A percentile compares a stretch with the other conserved stretches of the same genome.
These are phyloP conservation scores for Carex scoparia DNA, from an alignment of 176 grass and related monocot species.

Conservation along the genomic window DNA sequence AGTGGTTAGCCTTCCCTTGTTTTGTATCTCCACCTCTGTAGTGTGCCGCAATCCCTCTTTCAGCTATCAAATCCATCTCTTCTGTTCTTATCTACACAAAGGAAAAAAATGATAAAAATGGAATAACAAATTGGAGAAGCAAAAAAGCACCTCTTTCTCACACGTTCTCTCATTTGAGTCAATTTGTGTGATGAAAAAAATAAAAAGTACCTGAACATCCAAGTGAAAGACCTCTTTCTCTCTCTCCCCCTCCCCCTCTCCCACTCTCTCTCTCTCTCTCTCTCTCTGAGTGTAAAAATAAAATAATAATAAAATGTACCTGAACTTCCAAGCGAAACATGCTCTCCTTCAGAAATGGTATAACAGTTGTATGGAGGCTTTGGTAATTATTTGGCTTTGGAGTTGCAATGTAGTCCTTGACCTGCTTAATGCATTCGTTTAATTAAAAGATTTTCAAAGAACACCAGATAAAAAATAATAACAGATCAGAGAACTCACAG, in stretches of 20 bases:
- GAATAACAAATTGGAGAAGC: background rate
- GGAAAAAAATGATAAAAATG: background rate
- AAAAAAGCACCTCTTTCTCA: background rate
- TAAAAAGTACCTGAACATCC: constrained; percentile 51
- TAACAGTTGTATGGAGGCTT: constrained; percentile 92
- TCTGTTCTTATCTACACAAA: constrained; percentile 89
- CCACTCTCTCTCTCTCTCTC: background rate
- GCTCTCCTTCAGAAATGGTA: constrained; percentile 97
- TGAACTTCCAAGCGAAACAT: constrained; percentile 99
- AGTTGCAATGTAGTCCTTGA: constrained; percentile 97
- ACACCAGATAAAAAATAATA: constrained; percentile 9
- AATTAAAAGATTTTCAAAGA: constrained; percentile 7
- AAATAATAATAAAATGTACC: background rate
- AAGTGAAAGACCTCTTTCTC: constrained; percentile 76
- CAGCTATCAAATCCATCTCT: constrained; percentile 97
- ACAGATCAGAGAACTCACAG: constrained; percentile 57
- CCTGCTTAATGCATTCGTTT: constrained; percentile 40
- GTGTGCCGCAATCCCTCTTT: constrained; percentile 97
- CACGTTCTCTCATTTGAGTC: background rate
- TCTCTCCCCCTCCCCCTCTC: background rate
- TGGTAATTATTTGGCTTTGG: constrained; percentile 98
- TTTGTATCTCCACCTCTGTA: constrained; percentile 72
- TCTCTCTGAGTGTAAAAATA: background rate
- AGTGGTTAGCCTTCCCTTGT: constrained; percentile 65
- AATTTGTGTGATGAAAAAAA: background rate